Percentiles rank a stretch among this genome's conserved stretches.
Conservation (phyloP, 129 eudicot species). For the Tanacetum coccineum region DNA sequence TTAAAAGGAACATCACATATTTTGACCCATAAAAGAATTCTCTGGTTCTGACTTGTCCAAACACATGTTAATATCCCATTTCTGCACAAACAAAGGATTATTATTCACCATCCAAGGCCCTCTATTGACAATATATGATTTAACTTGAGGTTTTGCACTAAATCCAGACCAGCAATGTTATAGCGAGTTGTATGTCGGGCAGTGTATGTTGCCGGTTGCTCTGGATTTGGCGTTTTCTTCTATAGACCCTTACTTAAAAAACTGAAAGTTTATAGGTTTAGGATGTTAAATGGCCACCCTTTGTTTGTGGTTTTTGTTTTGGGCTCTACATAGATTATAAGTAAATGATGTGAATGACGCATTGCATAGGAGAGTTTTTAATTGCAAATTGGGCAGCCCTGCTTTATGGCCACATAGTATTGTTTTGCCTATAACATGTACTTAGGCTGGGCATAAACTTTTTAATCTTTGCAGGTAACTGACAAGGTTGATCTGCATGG, state of each 20-base stretch:
- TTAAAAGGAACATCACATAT: too few species aligned
- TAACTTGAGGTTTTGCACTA: too few species aligned
- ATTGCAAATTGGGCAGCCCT: slow-evolving; percentile 1
- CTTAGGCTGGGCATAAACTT: background rate
- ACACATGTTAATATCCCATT: too few species aligned
- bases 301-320: slow-evolving; percentile 22
- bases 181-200: too few species aligned
- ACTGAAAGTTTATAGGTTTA: slow-evolving; percentile 27
- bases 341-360: slow-evolving; percentile 1
- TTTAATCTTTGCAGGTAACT: background rate
- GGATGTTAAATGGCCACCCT: slow-evolving; percentile 17
- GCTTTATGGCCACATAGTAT: background rate
- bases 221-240: slow-evolving; percentile 20
- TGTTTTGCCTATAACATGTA: background rate
- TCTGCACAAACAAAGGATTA: too few species aligned
- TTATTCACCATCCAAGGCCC: too few species aligned
- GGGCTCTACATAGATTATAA: slow-evolving; percentile 15
- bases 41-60: too few species aligned
- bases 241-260: slow-evolving; percentile 7
- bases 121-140: too few species aligned
- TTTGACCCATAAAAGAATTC: too few species aligned
- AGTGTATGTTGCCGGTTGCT: slow-evolving; percentile 14
- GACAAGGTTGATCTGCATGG: too few species aligned
- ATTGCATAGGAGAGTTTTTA: slow-evolving; percentile 13
- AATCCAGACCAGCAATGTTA: too few species aligned